Base-by-base conservation (phyloP, 805 yeast genomes). In the Sungouiella thailandica region DNA sequence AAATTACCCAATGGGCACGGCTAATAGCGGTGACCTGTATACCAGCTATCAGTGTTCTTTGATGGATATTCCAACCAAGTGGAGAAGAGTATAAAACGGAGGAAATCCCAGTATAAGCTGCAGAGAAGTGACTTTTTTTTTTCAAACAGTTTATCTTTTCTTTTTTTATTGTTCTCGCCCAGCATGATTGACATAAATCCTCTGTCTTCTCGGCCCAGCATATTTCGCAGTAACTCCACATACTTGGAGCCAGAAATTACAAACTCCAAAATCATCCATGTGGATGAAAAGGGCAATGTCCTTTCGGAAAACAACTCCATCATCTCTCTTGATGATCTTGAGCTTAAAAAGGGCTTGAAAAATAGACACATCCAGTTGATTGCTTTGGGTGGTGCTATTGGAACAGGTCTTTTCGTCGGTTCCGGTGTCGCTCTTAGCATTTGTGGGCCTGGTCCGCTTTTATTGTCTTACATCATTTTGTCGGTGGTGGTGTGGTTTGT, bases 361-460 rank as follows among this genome's bases (percentile, higher is more conserved):
- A 42, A 48, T 29, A 40, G 52, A 23, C 52, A 47, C 35, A 38
- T 47, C 25, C 52, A 47, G 29, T 35, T 47, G 42, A 45, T 47
- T 35, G 52, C 52, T 23, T 39, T 47, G 37, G 52, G 52, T 13
- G 52, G 52, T 18, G 48, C 48, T 22, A 46, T 47, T 22, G 52
- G 52, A n/a, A 47, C 52, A 6, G 52, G 52, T 20, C 48, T 47
- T 31, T 47, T 47, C 18, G 46, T 47, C 11, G 50, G 50, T 3
- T 43, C 49, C 1, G 52, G 52, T 12, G 14, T 38, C 10, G 50
- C 45, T 10, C 33, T 47, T 32, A 20, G 29, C 25, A 22, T 28
- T 11, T 27, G 34, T 17, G 52, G 52, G 27, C 50, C 52, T 7
- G 52, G 41, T 12, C 41, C 52, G 4, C 41, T 47, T 16, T 37